Evolutionary conservation across 163 green algal genomes (phyloP).

Genomic region (Botryococcus braunii): DNA sequence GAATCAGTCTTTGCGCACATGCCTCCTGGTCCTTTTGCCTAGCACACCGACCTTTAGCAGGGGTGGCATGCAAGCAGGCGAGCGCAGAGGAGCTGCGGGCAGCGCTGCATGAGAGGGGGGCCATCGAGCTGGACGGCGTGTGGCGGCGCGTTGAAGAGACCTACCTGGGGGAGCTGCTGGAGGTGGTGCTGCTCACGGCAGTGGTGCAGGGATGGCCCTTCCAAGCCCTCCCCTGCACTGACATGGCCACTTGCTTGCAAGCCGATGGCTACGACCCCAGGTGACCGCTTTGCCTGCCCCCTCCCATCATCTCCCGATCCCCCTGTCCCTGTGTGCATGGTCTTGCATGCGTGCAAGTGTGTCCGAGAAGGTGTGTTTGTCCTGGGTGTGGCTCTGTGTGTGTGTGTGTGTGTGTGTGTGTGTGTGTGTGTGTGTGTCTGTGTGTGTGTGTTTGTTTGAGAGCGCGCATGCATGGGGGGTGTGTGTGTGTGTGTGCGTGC

Average conservation of each 20-base stretch:
- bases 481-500: no score
- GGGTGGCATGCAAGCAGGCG: slow-evolving; percentile 25
- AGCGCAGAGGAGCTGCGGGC: slow-evolving; percentile 34
- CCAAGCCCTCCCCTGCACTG: slow-evolving; percentile 11
- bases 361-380: no score
- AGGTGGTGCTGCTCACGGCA: slow-evolving; percentile 45
- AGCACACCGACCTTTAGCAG: no score
- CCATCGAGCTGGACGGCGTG: slow-evolving; percentile 33
- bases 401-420: no score
- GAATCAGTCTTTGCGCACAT: no score
- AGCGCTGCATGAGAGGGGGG: slow-evolving; percentile 24
- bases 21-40: no score
- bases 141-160: slow-evolving; percentile 25
- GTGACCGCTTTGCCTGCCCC: neutral
- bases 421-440: no score
- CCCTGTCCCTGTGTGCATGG: no score
- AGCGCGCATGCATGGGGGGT: no score
- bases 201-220: slow-evolving; percentile 35
- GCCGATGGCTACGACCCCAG: slow-evolving; percentile 30
- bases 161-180: slow-evolving; percentile 40
- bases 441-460: no score
- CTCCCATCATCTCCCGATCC: neutral
- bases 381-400: no score
- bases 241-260: slow-evolving; percentile 14
- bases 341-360: no score